phyloP scores from a whole-genome alignment of 768 basidiomycete genomes.

The Rhizopogon rudus region DNA sequence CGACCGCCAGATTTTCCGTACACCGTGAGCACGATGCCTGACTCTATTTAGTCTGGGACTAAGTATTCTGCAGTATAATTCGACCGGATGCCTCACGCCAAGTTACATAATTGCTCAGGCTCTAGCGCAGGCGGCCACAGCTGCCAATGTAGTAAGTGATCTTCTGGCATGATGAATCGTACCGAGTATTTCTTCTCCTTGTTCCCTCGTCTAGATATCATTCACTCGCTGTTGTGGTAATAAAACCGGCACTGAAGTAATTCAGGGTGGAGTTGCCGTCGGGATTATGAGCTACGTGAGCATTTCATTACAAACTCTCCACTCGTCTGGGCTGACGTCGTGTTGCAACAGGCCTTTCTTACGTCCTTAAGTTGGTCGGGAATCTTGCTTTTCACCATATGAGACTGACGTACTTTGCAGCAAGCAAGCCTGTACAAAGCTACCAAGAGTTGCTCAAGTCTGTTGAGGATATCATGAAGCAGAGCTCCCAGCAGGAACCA shows the following conservation, averaged over 20 bases:
- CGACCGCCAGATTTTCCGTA: conserved; percentile 19
- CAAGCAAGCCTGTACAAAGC: conserved; percentile 50
- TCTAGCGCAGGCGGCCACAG: conserved; percentile 36
- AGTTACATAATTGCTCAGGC: conserved; percentile 31
- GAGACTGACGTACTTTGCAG: conserved; percentile 16
- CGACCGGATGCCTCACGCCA: conserved; percentile 48
- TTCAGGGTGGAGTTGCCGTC: conserved; percentile 55
- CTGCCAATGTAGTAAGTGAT: conserved; percentile 65
- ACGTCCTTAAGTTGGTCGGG: conserved; percentile 36
- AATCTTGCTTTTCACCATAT: too few relatives aligned
- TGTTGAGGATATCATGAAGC: conserved; percentile 53
- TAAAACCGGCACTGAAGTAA: conserved; percentile 70
- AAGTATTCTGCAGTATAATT: conserved; percentile 42
- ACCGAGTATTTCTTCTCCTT: neutral
- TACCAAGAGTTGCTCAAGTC: conserved; percentile 59
- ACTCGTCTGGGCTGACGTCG: neutral
- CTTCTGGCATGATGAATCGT: neutral
- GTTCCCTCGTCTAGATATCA: conserved; percentile 43
- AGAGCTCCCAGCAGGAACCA: conserved; percentile 63
- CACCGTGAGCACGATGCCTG: conserved; percentile 12
- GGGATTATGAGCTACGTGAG: conserved; percentile 80
- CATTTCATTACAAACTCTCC: neutral
- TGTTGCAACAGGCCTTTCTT: conserved; percentile 52
- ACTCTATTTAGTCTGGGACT: neutral
- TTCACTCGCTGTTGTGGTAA: conserved; percentile 69